These are phyloP conservation scores for Aspergillus cavernicola DNA, from an alignment of 495 filamentous ascomycete genomes.

Conservation along the genomic window DNA sequence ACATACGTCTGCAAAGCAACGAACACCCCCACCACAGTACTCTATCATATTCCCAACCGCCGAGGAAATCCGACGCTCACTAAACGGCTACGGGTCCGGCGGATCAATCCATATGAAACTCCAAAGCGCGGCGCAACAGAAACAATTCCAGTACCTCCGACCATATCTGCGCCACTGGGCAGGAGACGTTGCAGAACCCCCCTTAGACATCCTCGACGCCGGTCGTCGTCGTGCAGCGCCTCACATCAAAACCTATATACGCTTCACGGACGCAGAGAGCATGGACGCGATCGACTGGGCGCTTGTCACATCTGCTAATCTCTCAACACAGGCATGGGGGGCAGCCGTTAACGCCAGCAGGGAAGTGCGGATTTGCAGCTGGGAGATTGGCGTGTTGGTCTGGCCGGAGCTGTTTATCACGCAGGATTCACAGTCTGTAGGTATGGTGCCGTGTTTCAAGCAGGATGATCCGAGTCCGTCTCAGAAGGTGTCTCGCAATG, in stretches of 20 bases:
- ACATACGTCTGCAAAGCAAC: constrained; percentile 7
- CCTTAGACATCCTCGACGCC: constrained; percentile 34
- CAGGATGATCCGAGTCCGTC: constrained; percentile 45
- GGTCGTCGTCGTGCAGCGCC: constrained; percentile 77
- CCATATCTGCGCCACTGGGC: constrained; percentile 74
- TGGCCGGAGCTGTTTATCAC: constrained; percentile 68
- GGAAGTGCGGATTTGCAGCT: constrained; percentile 71
- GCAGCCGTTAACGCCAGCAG: constrained; percentile 47
- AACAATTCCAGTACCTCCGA: constrained; percentile 70
- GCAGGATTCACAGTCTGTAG: constrained; percentile 21
- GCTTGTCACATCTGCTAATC: constrained; percentile 77
- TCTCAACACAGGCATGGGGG: constrained; percentile 93
- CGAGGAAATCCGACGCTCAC: constrained; percentile 69
- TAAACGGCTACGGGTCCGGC: constrained; percentile 77
- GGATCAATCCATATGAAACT: constrained; percentile 79
- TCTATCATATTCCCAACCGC: constrained; percentile 77
- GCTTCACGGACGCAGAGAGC: constrained; percentile 52
- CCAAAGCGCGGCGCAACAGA: constrained; percentile 61
- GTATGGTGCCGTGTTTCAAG: constrained; percentile 70
- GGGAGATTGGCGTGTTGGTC: constrained; percentile 80
- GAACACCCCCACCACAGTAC: constrained; percentile 21
- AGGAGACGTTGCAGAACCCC: constrained; percentile 28
- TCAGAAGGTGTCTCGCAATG: background rate
- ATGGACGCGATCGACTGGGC: constrained; percentile 73
- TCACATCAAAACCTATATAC: constrained; percentile 88